These are phyloP conservation scores for Cardamine occulta DNA, from an alignment of 345 rosid genomes.

Conservation along the genomic window DNA sequence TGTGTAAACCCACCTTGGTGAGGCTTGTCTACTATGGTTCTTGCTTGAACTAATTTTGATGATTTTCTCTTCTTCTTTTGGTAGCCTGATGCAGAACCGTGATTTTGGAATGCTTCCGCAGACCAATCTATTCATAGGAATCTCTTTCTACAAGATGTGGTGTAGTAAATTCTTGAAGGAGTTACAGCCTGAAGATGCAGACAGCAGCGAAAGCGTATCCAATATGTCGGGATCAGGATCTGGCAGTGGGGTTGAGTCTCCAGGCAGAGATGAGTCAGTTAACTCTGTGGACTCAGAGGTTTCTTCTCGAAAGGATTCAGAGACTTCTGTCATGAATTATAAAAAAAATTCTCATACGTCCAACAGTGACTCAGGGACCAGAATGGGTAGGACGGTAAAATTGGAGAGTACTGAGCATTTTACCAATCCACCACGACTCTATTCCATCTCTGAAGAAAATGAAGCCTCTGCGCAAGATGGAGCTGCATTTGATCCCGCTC, in stretches of 20 bases:
- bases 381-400: slow-evolving; percentile 43
- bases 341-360: slow-evolving; percentile 38
- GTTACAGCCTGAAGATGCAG: slow-evolving; percentile 49
- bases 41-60: not conserved
- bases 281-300: slow-evolving; percentile 45
- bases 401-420: slow-evolving; percentile 29
- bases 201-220: slow-evolving; percentile 36
- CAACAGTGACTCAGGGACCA: slow-evolving; percentile 24
- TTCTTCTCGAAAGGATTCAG: slow-evolving; percentile 50
- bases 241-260: slow-evolving; percentile 35
- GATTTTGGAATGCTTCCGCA: slow-evolving; percentile 55
- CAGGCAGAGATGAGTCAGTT: slow-evolving; percentile 42
- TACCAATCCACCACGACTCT: slow-evolving; percentile 43
- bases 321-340: slow-evolving; percentile 67
- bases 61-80: slow-evolving; percentile 29
- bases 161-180: slow-evolving; percentile 49
- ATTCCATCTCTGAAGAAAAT: slow-evolving; percentile 55
- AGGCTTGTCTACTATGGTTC: not conserved
- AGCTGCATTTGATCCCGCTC: slow-evolving; percentile 47
- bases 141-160: slow-evolving; percentile 71
- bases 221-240: slow-evolving; percentile 43
- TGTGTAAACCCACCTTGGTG: not conserved
- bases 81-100: slow-evolving; percentile 62
- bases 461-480: slow-evolving; percentile 47
- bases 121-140: slow-evolving; percentile 58